These are phyloP conservation scores for Protea cynaroides DNA, from an alignment of 164 flowering plant genomes.

Conservation along the genomic window DNA sequence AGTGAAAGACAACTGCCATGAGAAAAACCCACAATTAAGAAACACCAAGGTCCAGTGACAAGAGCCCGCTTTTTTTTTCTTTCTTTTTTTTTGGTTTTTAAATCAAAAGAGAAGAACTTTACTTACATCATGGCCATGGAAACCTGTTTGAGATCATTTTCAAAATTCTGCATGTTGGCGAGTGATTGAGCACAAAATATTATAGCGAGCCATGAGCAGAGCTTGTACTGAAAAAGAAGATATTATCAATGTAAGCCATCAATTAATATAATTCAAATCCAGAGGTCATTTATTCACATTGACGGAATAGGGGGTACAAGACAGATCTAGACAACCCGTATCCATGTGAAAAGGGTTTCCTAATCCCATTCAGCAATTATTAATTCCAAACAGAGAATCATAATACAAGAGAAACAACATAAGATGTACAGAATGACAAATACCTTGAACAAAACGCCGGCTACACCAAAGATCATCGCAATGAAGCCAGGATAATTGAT, in stretches of 20 bases:
- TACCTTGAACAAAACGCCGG: slow-evolving; percentile 88
- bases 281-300: no score
- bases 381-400: no score
- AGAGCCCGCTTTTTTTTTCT: no score
- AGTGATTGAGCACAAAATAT: slow-evolving; percentile 89
- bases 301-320: no score
- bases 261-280: no score
- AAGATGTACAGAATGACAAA: neutral
- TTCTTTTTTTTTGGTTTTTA: no score
- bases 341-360: no score
- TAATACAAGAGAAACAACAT: no score
- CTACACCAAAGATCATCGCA: slow-evolving; percentile 68
- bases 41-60: neutral
- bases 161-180: slow-evolving; percentile 83
- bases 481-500: slow-evolving; percentile 85
- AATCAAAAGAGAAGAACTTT: neutral
- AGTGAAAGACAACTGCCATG: neutral
- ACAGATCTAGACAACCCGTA: no score
- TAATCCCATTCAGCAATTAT: no score
- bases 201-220: slow-evolving; percentile 90
- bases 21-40: neutral
- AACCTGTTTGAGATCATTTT: slow-evolving; percentile 83
- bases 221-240: slow-evolving; percentile 69
- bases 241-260: neutral
- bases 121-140: slow-evolving; percentile 95